Conservation (phyloP, 1,284 basidiomycete species). For the Cystobasidiaceae sp. region DNA sequence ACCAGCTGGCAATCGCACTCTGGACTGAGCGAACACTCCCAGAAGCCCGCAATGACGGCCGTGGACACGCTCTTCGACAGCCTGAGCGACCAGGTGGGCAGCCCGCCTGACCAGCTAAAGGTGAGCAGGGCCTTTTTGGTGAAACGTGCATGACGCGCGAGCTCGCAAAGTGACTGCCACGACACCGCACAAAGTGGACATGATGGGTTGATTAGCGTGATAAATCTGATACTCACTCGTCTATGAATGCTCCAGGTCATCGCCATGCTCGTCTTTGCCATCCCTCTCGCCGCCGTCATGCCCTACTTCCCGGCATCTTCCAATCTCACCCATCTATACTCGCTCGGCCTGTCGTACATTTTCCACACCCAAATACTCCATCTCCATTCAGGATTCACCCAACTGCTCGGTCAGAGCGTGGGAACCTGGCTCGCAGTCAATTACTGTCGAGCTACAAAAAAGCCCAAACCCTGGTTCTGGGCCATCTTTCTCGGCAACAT, state of each 20-base stretch:
- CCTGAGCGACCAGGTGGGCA: conserved; percentile 59
- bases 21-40: too few species aligned
- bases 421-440: conserved; percentile 68
- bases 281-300: conserved; percentile 78
- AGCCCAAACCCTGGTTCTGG: conserved; percentile 73
- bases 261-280: conserved; percentile 70
- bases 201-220: too few species aligned
- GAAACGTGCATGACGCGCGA: too few species aligned
- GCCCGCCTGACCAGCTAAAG: conserved; percentile 70
- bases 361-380: conserved; percentile 74
- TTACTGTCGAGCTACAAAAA: conserved; percentile 49
- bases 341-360: conserved; percentile 63
- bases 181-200: too few species aligned
- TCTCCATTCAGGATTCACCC: conserved; percentile 65
- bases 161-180: too few species aligned
- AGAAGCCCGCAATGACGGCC: neutral
- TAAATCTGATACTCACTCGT: too few species aligned
- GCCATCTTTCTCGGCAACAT: conserved; percentile 73
- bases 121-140: conserved; percentile 47
- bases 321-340: conserved; percentile 71
- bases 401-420: conserved; percentile 67
- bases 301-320: conserved; percentile 66
- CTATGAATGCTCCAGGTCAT: too few species aligned
- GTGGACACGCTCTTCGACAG: conserved; percentile 64
- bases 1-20: too few species aligned